These are phyloP conservation scores for Tinospora cordifolia DNA, from an alignment of 164 flowering plant genomes.

Conservation along the genomic window DNA sequence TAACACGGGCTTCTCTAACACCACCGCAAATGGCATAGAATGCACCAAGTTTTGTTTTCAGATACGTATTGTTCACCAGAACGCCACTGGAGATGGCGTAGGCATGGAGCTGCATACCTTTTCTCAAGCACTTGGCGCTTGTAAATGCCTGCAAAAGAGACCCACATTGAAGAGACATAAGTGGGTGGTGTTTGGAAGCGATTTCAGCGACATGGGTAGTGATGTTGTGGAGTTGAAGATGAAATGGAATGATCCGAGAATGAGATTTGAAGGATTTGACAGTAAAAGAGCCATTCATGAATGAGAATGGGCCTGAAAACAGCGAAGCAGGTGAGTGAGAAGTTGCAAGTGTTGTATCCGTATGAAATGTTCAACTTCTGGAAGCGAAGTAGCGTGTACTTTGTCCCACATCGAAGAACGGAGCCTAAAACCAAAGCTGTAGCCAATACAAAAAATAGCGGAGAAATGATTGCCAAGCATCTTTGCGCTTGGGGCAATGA, in stretches of 20 bases:
- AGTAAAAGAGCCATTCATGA: background rate
- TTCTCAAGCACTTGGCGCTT: slow-evolving; percentile 13
- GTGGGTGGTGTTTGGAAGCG: slow-evolving; percentile 3
- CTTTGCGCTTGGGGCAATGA: background rate
- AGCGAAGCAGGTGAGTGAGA: too few species aligned
- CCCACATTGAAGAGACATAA: slow-evolving; percentile 27
- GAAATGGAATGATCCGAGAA: background rate
- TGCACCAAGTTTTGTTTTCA: slow-evolving; percentile 35
- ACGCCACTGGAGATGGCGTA: slow-evolving; percentile 22
- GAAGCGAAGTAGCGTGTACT: background rate
- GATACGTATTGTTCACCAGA: slow-evolving; percentile 32
- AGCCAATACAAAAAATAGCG: background rate
- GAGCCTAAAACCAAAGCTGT: too few species aligned
- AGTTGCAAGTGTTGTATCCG: too few species aligned
- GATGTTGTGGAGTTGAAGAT: background rate
- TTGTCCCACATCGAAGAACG: background rate
- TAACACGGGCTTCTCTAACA: slow-evolving; percentile 17
- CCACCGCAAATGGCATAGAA: slow-evolving; percentile 33
- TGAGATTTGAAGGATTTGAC: slow-evolving; percentile 1
- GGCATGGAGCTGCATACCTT: slow-evolving; percentile 29
- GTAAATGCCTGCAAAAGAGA: slow-evolving; percentile 22
- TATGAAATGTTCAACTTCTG: too few species aligned
- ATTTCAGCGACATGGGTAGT: background rate
- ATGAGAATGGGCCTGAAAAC: too few species aligned
- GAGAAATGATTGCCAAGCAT: background rate